A percentile compares a stretch with the other conserved stretches of the same genome.
phyloP scores from a whole-genome alignment of 805 yeast species.

The Millerozyma acaciae region DNA sequence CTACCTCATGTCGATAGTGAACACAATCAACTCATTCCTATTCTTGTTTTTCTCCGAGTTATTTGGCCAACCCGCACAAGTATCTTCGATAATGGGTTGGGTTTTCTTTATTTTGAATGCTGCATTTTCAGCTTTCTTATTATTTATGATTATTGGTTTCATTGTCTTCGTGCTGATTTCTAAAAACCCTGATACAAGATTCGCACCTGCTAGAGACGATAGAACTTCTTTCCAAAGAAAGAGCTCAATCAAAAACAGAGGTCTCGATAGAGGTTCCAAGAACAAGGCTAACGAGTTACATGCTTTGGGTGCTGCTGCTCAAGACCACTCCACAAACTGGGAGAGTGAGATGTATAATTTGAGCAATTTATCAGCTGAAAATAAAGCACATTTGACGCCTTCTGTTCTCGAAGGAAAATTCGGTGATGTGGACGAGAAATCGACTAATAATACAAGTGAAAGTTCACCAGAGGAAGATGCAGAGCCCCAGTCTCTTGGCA shows the following conservation, averaged over 20 bases:
- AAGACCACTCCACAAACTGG: slow-evolving; percentile 74
- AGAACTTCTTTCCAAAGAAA: slow-evolving; percentile 79
- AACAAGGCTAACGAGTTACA: slow-evolving; percentile 47
- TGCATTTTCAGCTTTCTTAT: slow-evolving; percentile 72
- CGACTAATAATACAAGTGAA: slow-evolving; percentile 7
- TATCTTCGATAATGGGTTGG: slow-evolving; percentile 86
- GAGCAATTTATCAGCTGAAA: slow-evolving; percentile 22
- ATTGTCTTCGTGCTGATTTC: slow-evolving; percentile 60
- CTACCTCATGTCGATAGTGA: slow-evolving; percentile 68
- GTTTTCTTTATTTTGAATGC: slow-evolving; percentile 86
- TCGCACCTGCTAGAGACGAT: slow-evolving; percentile 87
- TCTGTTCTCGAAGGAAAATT: slow-evolving; percentile 7
- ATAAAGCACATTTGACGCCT: slow-evolving; percentile 13
- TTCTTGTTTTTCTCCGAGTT: slow-evolving; percentile 83
- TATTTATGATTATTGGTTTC: slow-evolving; percentile 66
- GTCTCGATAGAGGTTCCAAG: slow-evolving; percentile 1
- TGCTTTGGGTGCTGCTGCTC: slow-evolving; percentile 80
- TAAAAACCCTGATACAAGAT: slow-evolving; percentile 85
- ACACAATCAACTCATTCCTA: slow-evolving; percentile 74
- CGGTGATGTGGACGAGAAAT: slow-evolving; percentile 7
- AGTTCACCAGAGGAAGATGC: slow-evolving; percentile 5
- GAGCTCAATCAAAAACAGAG: slow-evolving; percentile 25
- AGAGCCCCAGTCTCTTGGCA: slow-evolving; percentile 27
- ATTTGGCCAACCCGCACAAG: slow-evolving; percentile 76
- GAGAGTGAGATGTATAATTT: slow-evolving; percentile 59